Evolutionary conservation across 176 grass and related monocot genomes (phyloP).

Genomic region (Oryza brachyantha): DNA sequence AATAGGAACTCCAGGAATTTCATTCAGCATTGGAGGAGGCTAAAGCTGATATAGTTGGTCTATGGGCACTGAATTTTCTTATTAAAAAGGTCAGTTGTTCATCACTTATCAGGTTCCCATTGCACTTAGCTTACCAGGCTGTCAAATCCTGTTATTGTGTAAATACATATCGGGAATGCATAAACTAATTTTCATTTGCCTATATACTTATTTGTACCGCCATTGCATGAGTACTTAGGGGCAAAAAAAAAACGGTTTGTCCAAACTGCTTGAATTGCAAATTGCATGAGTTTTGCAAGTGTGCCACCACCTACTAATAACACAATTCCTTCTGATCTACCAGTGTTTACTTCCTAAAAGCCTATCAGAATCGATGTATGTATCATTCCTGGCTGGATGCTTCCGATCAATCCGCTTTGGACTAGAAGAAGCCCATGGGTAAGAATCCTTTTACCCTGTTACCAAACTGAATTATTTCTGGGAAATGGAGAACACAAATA

Average conservation of each 20-base stretch:
- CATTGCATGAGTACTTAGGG: background rate
- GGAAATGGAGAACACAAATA: background rate
- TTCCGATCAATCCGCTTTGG: slow-evolving; percentile 90
- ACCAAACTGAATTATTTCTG: background rate
- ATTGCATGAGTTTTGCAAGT: background rate
- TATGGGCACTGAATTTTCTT: slow-evolving; percentile 96
- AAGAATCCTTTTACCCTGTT: slow-evolving; percentile 23
- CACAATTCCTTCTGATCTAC: slow-evolving; percentile 19
- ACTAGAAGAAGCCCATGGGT: slow-evolving; percentile 96
- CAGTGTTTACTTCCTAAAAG: slow-evolving; percentile 79
- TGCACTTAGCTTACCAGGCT: background rate
- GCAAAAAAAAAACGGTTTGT: background rate
- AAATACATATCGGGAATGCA: background rate
- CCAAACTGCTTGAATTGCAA: background rate
- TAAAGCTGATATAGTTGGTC: slow-evolving; percentile 98
- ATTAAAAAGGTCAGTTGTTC: slow-evolving; percentile 64
- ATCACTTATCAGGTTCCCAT: background rate
- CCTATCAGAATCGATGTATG: slow-evolving; percentile 87
- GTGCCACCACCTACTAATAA: background rate
- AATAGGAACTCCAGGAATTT: slow-evolving; percentile 96
- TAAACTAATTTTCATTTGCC: background rate
- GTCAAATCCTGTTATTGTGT: slow-evolving; percentile 4
- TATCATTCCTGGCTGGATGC: slow-evolving; percentile 93
- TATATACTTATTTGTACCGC: background rate
- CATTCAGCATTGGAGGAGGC: slow-evolving; percentile 93